Evolutionary conservation across 352 stramenopile species (phyloP), one percentile per base, ranked within the genome.

Genomic region (Phytopythium mirpurense): DNA sequence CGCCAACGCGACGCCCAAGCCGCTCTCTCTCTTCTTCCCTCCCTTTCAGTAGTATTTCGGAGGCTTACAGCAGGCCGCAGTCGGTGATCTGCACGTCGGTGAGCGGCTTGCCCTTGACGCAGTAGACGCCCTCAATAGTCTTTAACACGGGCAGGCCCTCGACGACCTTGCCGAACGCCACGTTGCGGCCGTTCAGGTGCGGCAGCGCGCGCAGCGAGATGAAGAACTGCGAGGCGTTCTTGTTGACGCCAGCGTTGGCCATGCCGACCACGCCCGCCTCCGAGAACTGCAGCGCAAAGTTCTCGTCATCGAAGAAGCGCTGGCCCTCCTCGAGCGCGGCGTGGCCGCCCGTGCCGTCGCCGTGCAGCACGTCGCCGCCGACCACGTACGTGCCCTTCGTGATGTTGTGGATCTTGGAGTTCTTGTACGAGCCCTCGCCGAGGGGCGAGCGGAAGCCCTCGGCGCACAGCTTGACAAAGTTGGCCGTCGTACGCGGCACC

Each of bases 221-320:
- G 72, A 99, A 99, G 72, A 99, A 99, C 79, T 99, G 98, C 62
- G 86, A 98, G 6, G 96, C 97, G 75, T 99, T 99, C 43, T 98
- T 99, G 76, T 98, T 95, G 48, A 86, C 74, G 31, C 97, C 97
- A 32, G 85, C 83, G 72, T 99, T 99, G 34, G 97, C 97, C 97
- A 99, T 99, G 59, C 83, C 83, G 48, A 94, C 57, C 36, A 94
- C 83, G 44, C 83, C 83, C 54, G 86, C 67, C 58, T 94, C 81
- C 36, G 81, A 81, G 57, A 91, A 94, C 67, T 90, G 83, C 46
- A 94, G 71, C 49, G 79, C 81, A 56, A 87, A 94, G 64, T 94
- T 94, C 68, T 94, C 83, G 58, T 94, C 83, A 44, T 88, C 70
- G 61, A 94, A 94, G 67, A 75, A 90, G 31, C 78, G 77, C 59